Base-by-base conservation (phyloP, 768 basidiomycete genomes). In the Lepiota venenata region DNA sequence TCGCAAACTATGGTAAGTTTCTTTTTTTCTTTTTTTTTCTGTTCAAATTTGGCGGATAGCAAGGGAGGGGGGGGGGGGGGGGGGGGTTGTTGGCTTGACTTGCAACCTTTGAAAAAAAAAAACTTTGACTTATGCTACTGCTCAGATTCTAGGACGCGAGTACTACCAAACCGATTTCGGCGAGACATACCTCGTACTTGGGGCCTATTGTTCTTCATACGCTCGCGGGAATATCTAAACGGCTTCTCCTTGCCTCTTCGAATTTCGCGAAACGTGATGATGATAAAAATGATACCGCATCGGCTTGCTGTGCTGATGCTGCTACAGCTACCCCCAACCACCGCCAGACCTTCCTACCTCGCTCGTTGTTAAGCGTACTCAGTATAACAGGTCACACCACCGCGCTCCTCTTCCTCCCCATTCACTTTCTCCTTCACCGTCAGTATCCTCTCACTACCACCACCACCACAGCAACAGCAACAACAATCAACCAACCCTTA, bases 161-260 rank as follows among this genome's bases (percentile, higher is more conserved):
- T 92, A 91, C 69, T 94, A 95, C 66, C 90, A 93, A 64, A 88
- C 86, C 0, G 52, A 70, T 0, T 76, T 85, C 48, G 80, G 81
- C 18, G 91, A 94, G 67, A 80, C 75, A 38, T 80, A 81, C 40
- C 80, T 93, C 11, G 73, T 93, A 9, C n/a, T 71, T 88, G 29
- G 70, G 72, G 1, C 91, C 92, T 0, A 68, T 95, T n/a, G 70
- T 71, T 27, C 62, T 85, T 8, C 92, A 94, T 63, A 67, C 83
- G 18, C 54, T 80, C 4, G 76, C 87, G 0, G 82, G 81, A 3
- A 55, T 80, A n/a, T 60, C 78, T 7, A 85, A 85, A 57, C 82
- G 91, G 2, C 54, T 88, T 4, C 56, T 86, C 25, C n/a, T 40
- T 22, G 29, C 12, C 27, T 41, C 42, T 8, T 68, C 56, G 10